Evolutionary conservation across 805 yeast genomes (phyloP), one percentile per base, ranked within the genome.

Genomic region (Hemisphaericaspora nanyangensis): DNA sequence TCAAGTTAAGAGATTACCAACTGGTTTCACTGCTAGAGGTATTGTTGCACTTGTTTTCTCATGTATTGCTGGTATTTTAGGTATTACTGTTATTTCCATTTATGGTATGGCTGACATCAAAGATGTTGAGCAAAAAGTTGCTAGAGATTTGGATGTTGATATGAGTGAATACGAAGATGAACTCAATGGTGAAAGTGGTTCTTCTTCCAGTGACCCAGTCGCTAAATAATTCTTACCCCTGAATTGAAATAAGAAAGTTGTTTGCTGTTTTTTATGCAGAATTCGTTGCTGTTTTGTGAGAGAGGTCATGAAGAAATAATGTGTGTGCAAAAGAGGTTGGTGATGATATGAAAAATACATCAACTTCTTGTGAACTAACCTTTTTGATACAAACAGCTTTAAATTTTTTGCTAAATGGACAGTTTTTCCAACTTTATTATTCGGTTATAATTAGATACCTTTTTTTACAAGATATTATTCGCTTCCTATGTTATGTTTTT

Each of bases 21-120:
- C 72, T 32, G 97, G 97, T 15, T 93, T 93, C 77, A 91, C 98
- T 36, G 86, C 95, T 42, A 81, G 84, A 58, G 99, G 99, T 71
- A 82, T 84, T 59, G 95, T 91, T 38, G 98, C 98, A 10, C 69
- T 93, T 62, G 91, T 84, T 15, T 91, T 93, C 74, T 87, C 96
- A 6, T 78, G 86, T 72, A 55, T 91, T 51, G 77, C 95, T 35
- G 99, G 93, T 56, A 58, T 87, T 46, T 63, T 87, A 15, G 99
- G 99, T 63, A 68, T 90, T 65, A 70, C 67, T 40, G 74, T 82
- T 49, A 86, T 93, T 55, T 75, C 84, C 35, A 54, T 80, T 61
- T 93, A 91, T 65, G 99, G 99, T 67, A 63, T 85, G 70, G 73
- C 88, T 55, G 98, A 90, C 49, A 73, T 85, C 61, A 76, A 79